phyloP scores from a whole-genome alignment of 2,329 filamentous ascomycete species.

The Tolypocladium tropicale region DNA sequence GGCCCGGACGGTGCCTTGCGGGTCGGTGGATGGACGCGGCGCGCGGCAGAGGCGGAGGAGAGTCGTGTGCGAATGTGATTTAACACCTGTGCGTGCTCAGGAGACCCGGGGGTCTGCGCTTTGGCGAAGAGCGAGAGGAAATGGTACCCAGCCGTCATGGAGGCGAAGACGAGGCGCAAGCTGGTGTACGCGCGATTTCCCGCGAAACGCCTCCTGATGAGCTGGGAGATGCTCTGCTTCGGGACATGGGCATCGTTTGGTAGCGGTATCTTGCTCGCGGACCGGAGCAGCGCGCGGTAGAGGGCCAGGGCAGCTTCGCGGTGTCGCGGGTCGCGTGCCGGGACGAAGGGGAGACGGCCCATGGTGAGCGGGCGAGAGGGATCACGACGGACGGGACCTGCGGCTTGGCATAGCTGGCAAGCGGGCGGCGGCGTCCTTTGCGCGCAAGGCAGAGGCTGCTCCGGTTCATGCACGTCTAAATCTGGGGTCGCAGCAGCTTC shows the following conservation, averaged over 20 bases:
- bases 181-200: slow-evolving; percentile 49
- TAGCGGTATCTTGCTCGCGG: slow-evolving; percentile 42
- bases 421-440: neutral
- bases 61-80: slow-evolving; percentile 25
- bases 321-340: slow-evolving; percentile 41
- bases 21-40: slow-evolving; percentile 7
- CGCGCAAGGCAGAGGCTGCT: neutral
- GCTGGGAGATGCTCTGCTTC: slow-evolving; percentile 23
- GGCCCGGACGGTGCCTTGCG: slow-evolving; percentile 7
- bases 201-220: slow-evolving; percentile 53
- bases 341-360: slow-evolving; percentile 27
- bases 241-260: slow-evolving; percentile 26
- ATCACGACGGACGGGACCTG: neutral
- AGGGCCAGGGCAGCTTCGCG: slow-evolving; percentile 54
- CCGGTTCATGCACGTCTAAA: neutral
- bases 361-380: slow-evolving; percentile 7
- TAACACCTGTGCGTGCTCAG: slow-evolving; percentile 31
- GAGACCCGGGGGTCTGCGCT: slow-evolving; percentile 24
- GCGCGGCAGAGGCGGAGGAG: slow-evolving; percentile 10
- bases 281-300: slow-evolving; percentile 57
- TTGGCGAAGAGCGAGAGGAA: slow-evolving; percentile 30
- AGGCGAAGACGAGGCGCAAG: slow-evolving; percentile 46
- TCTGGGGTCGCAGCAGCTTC: neutral
- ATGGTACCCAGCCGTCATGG: slow-evolving; percentile 60
- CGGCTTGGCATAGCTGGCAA: neutral